These are phyloP conservation scores for Auxenochlorella pyrenoidosa DNA, from an alignment of 139 green algal genomes.

Conservation along the genomic window DNA sequence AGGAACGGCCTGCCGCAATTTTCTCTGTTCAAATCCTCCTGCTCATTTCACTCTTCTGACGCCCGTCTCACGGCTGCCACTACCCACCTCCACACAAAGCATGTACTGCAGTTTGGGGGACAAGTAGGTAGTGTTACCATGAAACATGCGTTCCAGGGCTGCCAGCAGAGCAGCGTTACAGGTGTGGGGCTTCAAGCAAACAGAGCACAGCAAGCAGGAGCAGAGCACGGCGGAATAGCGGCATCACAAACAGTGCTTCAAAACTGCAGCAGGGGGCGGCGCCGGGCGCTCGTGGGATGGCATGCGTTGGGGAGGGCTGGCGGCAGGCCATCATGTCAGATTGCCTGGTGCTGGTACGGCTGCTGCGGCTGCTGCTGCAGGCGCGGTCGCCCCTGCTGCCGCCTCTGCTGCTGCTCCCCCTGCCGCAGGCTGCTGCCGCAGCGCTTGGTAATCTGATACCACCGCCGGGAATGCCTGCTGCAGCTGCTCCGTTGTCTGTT, in stretches of 20 bases:
- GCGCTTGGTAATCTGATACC: constrained; percentile 12
- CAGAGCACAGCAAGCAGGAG: background rate
- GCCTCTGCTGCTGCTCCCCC: background rate
- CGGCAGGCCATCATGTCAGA: background rate
- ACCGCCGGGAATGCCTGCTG: background rate
- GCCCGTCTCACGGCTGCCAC: no score
- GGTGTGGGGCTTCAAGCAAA: background rate
- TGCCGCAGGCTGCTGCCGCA: background rate
- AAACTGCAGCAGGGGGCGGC: background rate
- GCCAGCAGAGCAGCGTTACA: background rate
- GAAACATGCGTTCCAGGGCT: background rate
- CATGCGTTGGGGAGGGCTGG: background rate
- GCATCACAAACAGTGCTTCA: background rate
- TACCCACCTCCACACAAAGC: no score
- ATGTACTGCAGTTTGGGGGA: no score
- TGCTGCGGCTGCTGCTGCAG: background rate
- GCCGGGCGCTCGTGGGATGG: background rate
- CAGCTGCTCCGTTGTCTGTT: background rate
- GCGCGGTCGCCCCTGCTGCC: background rate
- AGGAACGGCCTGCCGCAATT: no score
- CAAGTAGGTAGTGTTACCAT: no score
- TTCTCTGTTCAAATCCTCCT: no score
- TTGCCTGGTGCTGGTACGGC: no score
- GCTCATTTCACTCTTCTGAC: no score
- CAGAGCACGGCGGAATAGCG: background rate